Conservation (phyloP, 169 alveolate genomes). For the Babesia ovata region DNA sequence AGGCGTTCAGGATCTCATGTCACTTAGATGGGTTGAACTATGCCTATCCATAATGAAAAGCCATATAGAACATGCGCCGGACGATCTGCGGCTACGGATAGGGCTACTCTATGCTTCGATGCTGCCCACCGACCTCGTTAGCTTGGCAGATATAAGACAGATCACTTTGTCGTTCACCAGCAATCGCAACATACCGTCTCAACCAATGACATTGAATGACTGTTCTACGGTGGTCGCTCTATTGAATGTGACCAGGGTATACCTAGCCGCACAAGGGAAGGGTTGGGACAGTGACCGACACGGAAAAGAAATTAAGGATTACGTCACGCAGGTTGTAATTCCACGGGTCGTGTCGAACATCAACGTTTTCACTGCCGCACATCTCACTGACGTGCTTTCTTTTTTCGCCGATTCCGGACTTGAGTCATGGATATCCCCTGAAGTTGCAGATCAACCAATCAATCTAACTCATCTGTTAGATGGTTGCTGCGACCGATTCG, state of each 20-base stretch:
- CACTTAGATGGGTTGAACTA: background rate
- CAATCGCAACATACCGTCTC: background rate
- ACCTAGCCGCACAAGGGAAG: background rate
- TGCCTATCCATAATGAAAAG: background rate
- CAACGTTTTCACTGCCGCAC: conserved; percentile 9
- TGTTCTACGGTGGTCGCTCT: background rate
- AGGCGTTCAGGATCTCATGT: background rate
- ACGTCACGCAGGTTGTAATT: background rate
- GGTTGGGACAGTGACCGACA: background rate
- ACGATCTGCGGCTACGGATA: background rate
- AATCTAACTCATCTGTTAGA: background rate
- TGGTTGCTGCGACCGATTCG: conserved; percentile 10
- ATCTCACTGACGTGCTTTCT: conserved; percentile 10
- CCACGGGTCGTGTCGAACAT: background rate
- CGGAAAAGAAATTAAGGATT: background rate
- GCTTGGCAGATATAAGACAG: background rate
- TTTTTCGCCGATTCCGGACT: conserved; percentile 11
- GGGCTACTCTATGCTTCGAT: background rate
- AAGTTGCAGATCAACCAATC: background rate
- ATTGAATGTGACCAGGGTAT: background rate
- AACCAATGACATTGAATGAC: background rate
- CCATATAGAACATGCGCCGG: background rate
- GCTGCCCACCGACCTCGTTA: conserved; percentile 1
- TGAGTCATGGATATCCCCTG: background rate
- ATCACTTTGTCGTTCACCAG: background rate